phyloP scores from a whole-genome alignment of 176 grass and related monocot species.

The Secale cereale region DNA sequence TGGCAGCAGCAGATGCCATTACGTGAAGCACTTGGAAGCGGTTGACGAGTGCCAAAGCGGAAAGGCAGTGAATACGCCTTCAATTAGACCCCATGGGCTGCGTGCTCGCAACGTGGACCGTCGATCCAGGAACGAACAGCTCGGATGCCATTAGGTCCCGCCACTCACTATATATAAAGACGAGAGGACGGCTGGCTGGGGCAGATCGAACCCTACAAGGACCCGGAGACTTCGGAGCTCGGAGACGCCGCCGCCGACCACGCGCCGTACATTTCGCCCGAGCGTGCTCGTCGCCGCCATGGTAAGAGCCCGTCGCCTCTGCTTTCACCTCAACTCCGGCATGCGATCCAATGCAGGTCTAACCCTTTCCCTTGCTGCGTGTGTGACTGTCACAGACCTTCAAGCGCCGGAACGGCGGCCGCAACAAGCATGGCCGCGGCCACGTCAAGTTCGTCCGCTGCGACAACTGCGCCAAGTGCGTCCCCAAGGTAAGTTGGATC shows the following conservation, averaged over 20 bases:
- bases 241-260: neutral
- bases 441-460: slow-evolving; percentile 74
- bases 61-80: neutral
- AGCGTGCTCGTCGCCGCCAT: neutral
- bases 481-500: slow-evolving; percentile 45
- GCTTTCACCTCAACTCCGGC: neutral
- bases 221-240: neutral
- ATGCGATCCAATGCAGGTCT: neutral
- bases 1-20: too few relatives aligned
- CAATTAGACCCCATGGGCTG: too few relatives aligned
- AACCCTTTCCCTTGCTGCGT: neutral
- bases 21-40: too few relatives aligned
- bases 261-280: neutral
- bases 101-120: neutral
- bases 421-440: slow-evolving; percentile 80
- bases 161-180: neutral
- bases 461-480: slow-evolving; percentile 64
- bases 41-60: neutral
- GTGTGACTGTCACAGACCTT: slow-evolving; percentile 40
- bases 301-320: neutral
- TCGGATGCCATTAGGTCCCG: too few relatives aligned
- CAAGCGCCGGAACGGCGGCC: slow-evolving; percentile 66
- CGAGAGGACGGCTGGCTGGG: neutral
- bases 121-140: neutral
- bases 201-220: neutral